Evolutionary conservation across 1,284 basidiomycete species (phyloP).

Genomic region (Puccinia hordei): DNA sequence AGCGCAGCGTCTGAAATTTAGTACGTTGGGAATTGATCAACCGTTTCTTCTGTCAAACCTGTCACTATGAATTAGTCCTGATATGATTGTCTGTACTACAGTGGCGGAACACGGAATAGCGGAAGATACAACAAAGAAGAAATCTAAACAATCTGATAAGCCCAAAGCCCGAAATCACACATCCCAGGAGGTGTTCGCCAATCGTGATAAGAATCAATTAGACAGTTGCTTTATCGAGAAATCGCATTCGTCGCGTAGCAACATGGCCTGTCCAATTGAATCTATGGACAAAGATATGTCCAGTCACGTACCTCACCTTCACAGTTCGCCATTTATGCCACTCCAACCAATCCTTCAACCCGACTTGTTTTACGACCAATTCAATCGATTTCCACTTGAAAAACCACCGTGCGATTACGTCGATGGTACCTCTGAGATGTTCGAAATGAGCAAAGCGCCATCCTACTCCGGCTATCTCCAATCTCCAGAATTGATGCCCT

Average conservation of each 20-base stretch:
- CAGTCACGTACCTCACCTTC: background rate
- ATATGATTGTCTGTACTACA: background rate
- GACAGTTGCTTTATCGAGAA: background rate
- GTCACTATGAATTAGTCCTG: background rate
- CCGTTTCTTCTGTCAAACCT: background rate
- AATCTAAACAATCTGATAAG: conserved; percentile 19
- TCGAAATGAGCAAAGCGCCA: conserved; percentile 6
- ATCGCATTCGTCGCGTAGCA: background rate
- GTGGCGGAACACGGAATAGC: conserved; percentile 36
- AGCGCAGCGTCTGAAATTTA: conserved; percentile 34
- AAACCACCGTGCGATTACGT: conserved; percentile 7
- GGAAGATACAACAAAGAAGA: conserved; percentile 26
- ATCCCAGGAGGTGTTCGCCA: background rate
- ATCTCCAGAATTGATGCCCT: conserved; percentile 12
- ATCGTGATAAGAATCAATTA: background rate
- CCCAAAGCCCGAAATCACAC: background rate
- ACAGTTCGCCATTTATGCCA: conserved; percentile 4
- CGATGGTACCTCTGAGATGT: conserved; percentile 1
- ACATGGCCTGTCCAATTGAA: background rate
- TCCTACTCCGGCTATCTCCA: conserved; percentile 8
- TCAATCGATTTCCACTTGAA: background rate
- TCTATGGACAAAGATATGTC: background rate
- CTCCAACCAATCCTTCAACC: conserved; percentile 15
- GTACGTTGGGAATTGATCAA: conserved; percentile 6
- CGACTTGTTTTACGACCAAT: background rate